phyloP scores from a whole-genome alignment of 129 eudicot genomes.

The Artemisia tridentata region DNA sequence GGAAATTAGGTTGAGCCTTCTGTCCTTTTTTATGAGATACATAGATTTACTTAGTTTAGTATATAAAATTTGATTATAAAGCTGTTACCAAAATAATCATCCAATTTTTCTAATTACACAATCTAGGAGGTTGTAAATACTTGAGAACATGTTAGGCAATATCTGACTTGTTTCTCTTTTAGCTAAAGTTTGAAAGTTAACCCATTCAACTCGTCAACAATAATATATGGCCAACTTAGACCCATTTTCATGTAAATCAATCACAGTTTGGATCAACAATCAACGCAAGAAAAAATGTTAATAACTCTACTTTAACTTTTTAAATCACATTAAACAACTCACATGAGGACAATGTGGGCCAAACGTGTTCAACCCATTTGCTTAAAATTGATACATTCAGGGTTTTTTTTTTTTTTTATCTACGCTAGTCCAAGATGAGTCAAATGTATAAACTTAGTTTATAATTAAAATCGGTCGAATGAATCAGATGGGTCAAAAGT shows the following conservation, averaged over 20 bases:
- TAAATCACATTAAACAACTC: too few relatives aligned
- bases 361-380: background rate
- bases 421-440: background rate
- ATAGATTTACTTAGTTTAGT: too few relatives aligned
- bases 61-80: background rate
- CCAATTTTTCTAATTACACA: background rate
- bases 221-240: background rate
- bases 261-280: background rate
- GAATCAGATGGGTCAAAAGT: background rate
- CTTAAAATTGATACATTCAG: background rate
- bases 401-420: background rate
- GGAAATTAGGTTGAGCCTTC: background rate
- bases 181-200: background rate
- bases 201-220: background rate
- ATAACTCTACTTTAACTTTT: background rate
- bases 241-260: background rate
- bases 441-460: background rate
- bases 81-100: background rate
- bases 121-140: background rate
- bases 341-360: background rate
- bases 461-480: background rate
- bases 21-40: background rate
- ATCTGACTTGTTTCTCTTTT: background rate
- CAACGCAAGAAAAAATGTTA: background rate
- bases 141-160: background rate